Evolutionary conservation across 2,329 filamentous ascomycete species (phyloP).

Genomic region (Coniosporium tulheliwenetii): DNA sequence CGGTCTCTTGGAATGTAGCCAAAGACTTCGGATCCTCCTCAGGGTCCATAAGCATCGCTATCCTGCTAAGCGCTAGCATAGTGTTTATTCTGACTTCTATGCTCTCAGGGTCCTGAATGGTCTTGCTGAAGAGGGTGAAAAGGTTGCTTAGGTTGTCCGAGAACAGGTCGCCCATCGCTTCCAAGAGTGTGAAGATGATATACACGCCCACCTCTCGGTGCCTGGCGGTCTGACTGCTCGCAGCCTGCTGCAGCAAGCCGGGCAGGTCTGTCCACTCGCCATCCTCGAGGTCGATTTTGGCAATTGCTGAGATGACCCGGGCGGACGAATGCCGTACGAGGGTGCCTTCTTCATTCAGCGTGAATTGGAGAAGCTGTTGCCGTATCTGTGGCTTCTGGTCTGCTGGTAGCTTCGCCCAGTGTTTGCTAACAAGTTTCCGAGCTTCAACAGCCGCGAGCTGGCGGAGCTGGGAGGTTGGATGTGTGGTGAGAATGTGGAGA

Average conservation of each 20-base stretch:
- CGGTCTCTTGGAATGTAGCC: constrained; percentile 58
- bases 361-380: constrained; percentile 68
- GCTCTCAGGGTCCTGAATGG: constrained; percentile 81
- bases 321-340: constrained; percentile 75
- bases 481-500: constrained; percentile 73
- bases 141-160: constrained; percentile 65
- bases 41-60: constrained; percentile 74
- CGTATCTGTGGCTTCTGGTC: constrained; percentile 69
- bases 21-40: constrained; percentile 68
- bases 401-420: constrained; percentile 62
- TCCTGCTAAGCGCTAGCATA: constrained; percentile 72
- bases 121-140: constrained; percentile 69
- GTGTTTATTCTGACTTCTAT: constrained; percentile 90
- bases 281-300: constrained; percentile 71
- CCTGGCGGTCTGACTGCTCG: constrained; percentile 55
- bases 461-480: constrained; percentile 55
- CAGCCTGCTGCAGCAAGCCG: constrained; percentile 62
- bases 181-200: constrained; percentile 82
- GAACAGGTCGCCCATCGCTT: constrained; percentile 74
- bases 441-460: constrained; percentile 89
- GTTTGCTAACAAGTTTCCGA: constrained; percentile 64
- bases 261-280: constrained; percentile 76
- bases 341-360: constrained; percentile 61
- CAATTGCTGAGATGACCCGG: constrained; percentile 75
- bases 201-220: constrained; percentile 86